Evolutionary conservation across 1,284 basidiomycete species (phyloP).

Genomic region (Peniophora sp.): DNA sequence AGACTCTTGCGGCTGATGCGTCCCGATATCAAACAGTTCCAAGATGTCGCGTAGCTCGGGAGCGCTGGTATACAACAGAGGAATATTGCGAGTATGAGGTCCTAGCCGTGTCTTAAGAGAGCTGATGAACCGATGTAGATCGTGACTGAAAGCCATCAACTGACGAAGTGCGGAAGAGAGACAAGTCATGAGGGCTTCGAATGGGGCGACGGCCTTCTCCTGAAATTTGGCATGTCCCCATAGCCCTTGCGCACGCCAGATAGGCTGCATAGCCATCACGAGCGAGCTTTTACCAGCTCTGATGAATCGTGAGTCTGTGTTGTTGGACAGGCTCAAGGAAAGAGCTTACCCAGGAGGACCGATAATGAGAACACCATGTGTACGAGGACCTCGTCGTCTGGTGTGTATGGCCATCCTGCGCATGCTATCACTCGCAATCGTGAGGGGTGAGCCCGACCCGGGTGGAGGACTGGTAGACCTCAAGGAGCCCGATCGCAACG

Average conservation of each 20-base stretch:
- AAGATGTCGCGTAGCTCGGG: constrained; percentile 61
- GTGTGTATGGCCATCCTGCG: constrained; percentile 35
- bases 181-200: constrained; percentile 56
- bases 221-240: constrained; percentile 73
- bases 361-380: constrained; percentile 54
- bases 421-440: constrained; percentile 26
- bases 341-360: constrained; percentile 52
- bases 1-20: constrained; percentile 44
- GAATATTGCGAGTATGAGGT: constrained; percentile 59
- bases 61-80: constrained; percentile 59
- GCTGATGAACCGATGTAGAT: constrained; percentile 58
- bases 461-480: background rate
- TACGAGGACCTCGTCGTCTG: constrained; percentile 30
- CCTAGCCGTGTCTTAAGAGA: constrained; percentile 51
- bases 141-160: constrained; percentile 63
- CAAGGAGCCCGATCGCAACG: background rate
- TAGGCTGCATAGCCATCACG: constrained; percentile 58
- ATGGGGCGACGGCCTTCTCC: constrained; percentile 53
- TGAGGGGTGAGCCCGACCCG: constrained; percentile 1
- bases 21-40: constrained; percentile 40
- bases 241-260: constrained; percentile 64
- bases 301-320: constrained; percentile 2
- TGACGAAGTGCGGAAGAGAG: constrained; percentile 63
- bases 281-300: constrained; percentile 69
- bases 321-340: background rate